These are phyloP conservation scores for Alternaria novae-zelandiae DNA, from an alignment of 2,329 filamentous ascomycete species.

Conservation along the genomic window DNA sequence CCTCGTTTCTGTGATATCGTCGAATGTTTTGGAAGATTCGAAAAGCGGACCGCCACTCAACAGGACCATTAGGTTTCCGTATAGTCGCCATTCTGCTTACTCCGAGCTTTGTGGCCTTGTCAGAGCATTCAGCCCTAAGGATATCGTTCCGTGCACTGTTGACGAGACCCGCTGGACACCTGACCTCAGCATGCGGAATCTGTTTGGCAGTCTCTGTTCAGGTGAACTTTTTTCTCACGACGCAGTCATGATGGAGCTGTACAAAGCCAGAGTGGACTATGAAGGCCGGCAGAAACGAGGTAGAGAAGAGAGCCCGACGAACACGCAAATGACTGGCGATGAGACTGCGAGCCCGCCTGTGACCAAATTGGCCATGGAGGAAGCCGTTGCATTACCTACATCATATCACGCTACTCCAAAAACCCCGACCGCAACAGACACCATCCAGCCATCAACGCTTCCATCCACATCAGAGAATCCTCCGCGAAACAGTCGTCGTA, in stretches of 20 bases:
- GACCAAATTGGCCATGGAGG: background rate
- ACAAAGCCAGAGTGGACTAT: slow-evolving; percentile 18
- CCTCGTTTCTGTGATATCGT: slow-evolving; percentile 40
- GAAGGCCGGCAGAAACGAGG: slow-evolving; percentile 15
- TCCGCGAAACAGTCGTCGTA: background rate
- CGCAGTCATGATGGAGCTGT: slow-evolving; percentile 59
- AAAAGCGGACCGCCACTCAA: slow-evolving; percentile 6
- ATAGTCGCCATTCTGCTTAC: slow-evolving; percentile 89
- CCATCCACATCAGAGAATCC: background rate
- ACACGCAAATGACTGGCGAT: slow-evolving; percentile 14
- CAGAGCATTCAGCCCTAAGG: slow-evolving; percentile 69
- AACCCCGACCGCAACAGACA: background rate
- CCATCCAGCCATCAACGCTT: background rate
- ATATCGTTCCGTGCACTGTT: slow-evolving; percentile 82
- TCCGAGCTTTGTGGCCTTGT: slow-evolving; percentile 77
- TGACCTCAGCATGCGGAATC: slow-evolving; percentile 65
- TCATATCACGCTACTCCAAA: background rate
- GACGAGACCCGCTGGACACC: slow-evolving; percentile 68
- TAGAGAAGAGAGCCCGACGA: slow-evolving; percentile 17
- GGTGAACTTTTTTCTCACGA: slow-evolving; percentile 70
- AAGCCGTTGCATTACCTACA: background rate
- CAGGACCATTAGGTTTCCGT: slow-evolving; percentile 69
- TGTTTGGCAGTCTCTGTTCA: slow-evolving; percentile 76
- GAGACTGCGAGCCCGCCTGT: background rate
- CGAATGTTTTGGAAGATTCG: slow-evolving; percentile 12